Conservation (phyloP, 352 stramenopile species). For the Globisporangium acanthophoron region DNA sequence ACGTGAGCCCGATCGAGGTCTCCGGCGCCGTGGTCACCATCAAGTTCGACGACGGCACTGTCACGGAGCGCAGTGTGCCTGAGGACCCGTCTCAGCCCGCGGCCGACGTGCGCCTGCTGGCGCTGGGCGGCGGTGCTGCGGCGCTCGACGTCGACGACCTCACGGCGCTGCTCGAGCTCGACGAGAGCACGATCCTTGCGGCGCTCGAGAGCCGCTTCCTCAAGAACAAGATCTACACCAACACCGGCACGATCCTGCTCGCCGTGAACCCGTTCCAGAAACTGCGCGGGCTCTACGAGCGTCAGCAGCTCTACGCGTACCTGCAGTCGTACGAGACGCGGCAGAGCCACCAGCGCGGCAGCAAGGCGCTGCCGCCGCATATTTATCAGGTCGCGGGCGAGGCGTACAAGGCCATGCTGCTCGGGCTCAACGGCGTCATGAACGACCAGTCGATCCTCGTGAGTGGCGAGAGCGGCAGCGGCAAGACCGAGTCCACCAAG, state of each 20-base stretch:
- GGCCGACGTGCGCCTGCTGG: conserved; percentile 25
- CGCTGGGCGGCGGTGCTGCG: background rate
- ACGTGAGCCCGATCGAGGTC: conserved; percentile 46
- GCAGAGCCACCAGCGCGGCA: conserved; percentile 21
- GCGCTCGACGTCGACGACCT: conserved; percentile 74
- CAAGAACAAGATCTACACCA: conserved; percentile 82
- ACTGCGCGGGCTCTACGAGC: conserved; percentile 57
- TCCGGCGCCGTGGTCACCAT: conserved; percentile 47
- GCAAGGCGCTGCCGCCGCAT: conserved; percentile 51
- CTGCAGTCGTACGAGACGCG: conserved; percentile 53
- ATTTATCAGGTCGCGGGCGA: conserved; percentile 83
- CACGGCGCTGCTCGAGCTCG: conserved; percentile 73
- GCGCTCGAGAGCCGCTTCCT: conserved; percentile 68
- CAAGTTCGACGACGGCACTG: conserved; percentile 58
- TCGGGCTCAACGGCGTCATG: conserved; percentile 47
- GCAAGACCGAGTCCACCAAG: conserved; percentile 89
- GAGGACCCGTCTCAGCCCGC: conserved; percentile 25
- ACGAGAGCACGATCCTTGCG: conserved; percentile 59
- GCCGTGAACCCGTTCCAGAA: conserved; percentile 85
- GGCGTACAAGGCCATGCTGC: conserved; percentile 78
- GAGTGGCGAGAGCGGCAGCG: conserved; percentile 79
- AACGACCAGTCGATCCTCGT: conserved; percentile 83
- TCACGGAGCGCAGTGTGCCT: conserved; percentile 37
- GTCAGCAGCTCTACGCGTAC: conserved; percentile 49
- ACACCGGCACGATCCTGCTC: conserved; percentile 74